Base-by-base conservation (phyloP, 768 basidiomycete genomes). In the Tulasnella sp. region DNA sequence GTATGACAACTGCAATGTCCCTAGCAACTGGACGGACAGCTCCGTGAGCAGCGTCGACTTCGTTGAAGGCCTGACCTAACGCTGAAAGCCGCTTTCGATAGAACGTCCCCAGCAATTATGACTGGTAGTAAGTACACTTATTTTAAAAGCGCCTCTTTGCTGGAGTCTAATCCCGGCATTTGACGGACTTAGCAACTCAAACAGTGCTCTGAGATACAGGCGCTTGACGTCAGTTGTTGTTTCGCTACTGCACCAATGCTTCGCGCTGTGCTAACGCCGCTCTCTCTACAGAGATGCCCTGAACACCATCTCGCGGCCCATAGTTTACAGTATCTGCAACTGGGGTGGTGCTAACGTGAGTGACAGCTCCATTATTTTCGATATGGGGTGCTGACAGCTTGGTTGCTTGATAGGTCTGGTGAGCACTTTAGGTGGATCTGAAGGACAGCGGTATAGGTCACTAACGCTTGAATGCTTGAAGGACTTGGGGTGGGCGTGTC, bases 401-500 rank as follows among this genome's bases (percentile, higher is more conserved):
- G 5, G 19, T 52, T 52, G n/a, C n/a, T 19, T 79, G 82, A 68
- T 83, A 80, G 80, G 80, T 63, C 74, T 78, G 35, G 83, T 83
- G 83, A 69, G 72, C 22, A 76, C 78, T 5, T 80, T 72, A 69
- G 79, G 81, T 65, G n/a, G n/a, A n/a, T n/a, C n/a, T n/a, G n/a
- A 78, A 78, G 39, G 77, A 79, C 8, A 81, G 80, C 72, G 80
- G 80, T 3, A 80, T 79, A 73, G 78, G 76, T 11, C 74, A 71
- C 79, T 62, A 75, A 80, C 16, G 77, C 81, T 69, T 80, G 80
- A 75, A 81, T 80, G 72, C 77, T 80, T 5, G 71, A 12, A 87
- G 86, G 86, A 79, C 81, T 11, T 87, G 86, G 86, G 86, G 86
- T n/a, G 82, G 84, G 16, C 81, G 82, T 68, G 86, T 86, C 75